phyloP scores from a whole-genome alignment of 495 filamentous ascomycete species.

The Cudoniella acicularis region DNA sequence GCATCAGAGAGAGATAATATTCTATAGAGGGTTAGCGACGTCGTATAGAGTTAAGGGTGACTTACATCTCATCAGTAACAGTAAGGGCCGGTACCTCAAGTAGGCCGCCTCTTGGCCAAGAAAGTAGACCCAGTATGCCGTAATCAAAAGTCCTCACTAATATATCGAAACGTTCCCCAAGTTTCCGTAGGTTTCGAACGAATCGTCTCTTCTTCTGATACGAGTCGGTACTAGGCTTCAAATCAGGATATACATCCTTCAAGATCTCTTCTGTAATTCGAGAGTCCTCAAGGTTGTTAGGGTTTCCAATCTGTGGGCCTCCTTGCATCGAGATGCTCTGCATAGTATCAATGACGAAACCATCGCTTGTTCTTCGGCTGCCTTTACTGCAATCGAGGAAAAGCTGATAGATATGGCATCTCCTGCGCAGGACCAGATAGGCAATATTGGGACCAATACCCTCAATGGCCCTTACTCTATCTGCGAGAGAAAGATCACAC shows the following conservation, averaged over 20 bases:
- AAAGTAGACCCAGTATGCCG: slow-evolving; percentile 1
- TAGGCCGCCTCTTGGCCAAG: background rate
- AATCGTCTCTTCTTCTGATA: background rate
- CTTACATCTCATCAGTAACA: background rate
- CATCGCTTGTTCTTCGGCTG: background rate
- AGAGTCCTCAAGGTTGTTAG: background rate
- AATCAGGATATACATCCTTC: background rate
- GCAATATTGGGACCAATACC: background rate
- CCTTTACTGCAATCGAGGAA: background rate
- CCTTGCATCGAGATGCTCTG: background rate
- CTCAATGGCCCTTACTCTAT: background rate
- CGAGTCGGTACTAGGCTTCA: background rate
- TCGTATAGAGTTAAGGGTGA: background rate
- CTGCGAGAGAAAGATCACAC: background rate
- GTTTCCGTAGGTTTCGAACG: background rate
- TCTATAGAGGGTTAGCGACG: background rate
- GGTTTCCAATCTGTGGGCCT: background rate
- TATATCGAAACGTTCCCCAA: slow-evolving; percentile 1
- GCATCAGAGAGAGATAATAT: background rate
- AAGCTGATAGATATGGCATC: slow-evolving; percentile 2
- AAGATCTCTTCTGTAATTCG: background rate
- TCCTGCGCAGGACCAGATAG: background rate
- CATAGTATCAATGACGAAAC: background rate
- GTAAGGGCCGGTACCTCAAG: background rate
- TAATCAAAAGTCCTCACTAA: slow-evolving; percentile 1